A percentile compares a stretch with the other conserved stretches of the same genome.
Evolutionary conservation across 106 monocot genomes (phyloP).

Genomic region (Acanthochlamys bracteata): DNA sequence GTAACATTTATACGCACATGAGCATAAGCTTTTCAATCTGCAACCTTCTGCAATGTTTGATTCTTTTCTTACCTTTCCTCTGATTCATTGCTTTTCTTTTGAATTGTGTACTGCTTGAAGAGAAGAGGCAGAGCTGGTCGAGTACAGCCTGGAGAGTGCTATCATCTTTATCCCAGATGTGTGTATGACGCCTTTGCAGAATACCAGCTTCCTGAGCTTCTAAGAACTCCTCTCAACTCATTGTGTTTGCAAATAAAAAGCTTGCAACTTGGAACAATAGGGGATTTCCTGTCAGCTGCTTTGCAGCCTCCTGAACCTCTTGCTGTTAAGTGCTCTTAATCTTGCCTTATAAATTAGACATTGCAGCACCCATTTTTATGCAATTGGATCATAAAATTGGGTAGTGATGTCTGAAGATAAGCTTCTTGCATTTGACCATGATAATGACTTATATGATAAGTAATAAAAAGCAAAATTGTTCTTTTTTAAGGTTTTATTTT

Average conservation of each 20-base stretch:
- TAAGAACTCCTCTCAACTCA: slow-evolving; percentile 95
- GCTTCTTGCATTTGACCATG: no score
- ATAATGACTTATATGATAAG: no score
- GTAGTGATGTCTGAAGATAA: no score
- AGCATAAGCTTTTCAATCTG: no score
- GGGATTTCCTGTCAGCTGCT: slow-evolving; percentile 85
- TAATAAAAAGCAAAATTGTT: no score
- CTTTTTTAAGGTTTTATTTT: no score
- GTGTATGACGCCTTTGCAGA: slow-evolving; percentile 97
- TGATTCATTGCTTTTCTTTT: neutral
- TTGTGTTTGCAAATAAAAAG: slow-evolving; percentile 96
- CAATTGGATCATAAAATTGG: no score
- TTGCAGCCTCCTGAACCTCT: slow-evolving; percentile 87
- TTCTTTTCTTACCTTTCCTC: no score
- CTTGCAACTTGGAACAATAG: slow-evolving; percentile 86
- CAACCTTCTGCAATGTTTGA: neutral
- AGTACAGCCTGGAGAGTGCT: slow-evolving; percentile 95
- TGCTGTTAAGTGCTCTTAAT: slow-evolving; percentile 47
- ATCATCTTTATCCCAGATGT: slow-evolving; percentile 96
- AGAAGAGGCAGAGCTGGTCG: slow-evolving; percentile 99
- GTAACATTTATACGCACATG: no score
- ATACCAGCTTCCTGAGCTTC: slow-evolving; percentile 95
- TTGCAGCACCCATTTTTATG: no score
- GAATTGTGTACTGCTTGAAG: slow-evolving; percentile 29
- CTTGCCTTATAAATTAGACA: no score